Evolutionary conservation across 805 yeast species (phyloP).

Genomic region (Yamadazyma philogaea): DNA sequence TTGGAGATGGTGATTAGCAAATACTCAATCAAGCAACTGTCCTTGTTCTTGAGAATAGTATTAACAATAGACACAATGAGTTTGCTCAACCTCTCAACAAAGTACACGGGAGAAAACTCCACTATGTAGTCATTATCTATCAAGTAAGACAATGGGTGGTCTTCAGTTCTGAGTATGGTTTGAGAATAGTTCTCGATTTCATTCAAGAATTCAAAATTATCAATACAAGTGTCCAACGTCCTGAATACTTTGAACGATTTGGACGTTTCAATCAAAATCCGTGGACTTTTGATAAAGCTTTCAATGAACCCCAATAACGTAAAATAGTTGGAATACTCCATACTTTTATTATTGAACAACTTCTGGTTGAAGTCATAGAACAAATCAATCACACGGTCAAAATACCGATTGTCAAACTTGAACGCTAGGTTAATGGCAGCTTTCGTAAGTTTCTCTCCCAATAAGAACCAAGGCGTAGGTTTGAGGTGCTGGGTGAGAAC

Average conservation of each 20-base stretch:
- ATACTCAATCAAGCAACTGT: constrained; percentile 25
- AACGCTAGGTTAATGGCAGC: constrained; percentile 32
- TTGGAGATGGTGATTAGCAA: constrained; percentile 25
- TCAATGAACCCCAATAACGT: constrained; percentile 34
- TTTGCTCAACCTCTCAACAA: constrained; percentile 31
- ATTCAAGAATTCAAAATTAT: constrained; percentile 36
- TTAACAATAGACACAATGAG: constrained; percentile 35
- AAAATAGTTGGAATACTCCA: constrained; percentile 31
- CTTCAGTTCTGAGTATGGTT: constrained; percentile 14
- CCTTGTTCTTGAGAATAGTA: constrained; percentile 25
- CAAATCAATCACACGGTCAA: constrained; percentile 24
- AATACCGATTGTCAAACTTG: constrained; percentile 19
- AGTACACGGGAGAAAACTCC: constrained; percentile 35
- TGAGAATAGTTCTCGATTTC: constrained; percentile 33
- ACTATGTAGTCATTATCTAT: constrained; percentile 25
- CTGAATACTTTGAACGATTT: constrained; percentile 29
- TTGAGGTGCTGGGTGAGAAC: constrained; percentile 25
- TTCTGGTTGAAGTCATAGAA: constrained; percentile 25
- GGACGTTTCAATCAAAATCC: constrained; percentile 22
- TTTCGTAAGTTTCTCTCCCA: constrained; percentile 31
- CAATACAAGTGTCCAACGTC: constrained; percentile 34
- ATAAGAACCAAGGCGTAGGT: constrained; percentile 33
- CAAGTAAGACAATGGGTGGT: constrained; percentile 17
- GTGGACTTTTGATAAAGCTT: constrained; percentile 28
- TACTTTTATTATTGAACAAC: constrained; percentile 21